Evolutionary conservation across 768 basidiomycete species (phyloP), one percentile per base, ranked within the genome.

Genomic region (Lyophyllum semitale): DNA sequence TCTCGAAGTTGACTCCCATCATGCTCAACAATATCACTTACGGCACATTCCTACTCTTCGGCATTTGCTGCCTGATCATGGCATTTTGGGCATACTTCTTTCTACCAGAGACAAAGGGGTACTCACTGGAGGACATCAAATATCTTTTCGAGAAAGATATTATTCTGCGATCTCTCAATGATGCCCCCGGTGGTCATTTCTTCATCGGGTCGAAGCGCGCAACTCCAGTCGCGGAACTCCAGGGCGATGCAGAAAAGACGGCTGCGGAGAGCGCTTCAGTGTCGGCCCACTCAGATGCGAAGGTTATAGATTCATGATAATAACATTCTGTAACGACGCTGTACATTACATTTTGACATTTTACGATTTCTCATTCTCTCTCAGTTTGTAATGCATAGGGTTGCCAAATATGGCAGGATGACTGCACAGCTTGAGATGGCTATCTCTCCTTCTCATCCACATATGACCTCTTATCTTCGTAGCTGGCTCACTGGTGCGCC

Each of bases 401-500:
- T 38, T 38, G 37, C 37, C 37, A 38, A 38, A 38, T 38, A 38
- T 15, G 4, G 17, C 37, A 38, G 11, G 4, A 38, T 18, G n/a
- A 38, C 37, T 37, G 35, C 37, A 38, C 37, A n/a, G 17, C 37
- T n/a, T n/a, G n/a, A 38, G 37, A 38, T 38, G 9, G 17, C n/a
- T 30, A 40, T 30, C 20, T 27, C 18, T 50, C 40, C 4, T 20
- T 32, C 29, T 20, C n/a, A 22, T 43, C 12, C 25, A 13, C 18
- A 42, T 20, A 85, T 84, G 84, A 68, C 83, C 18, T 83, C 85
- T 9, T 85, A 84, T 66, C 72, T 89, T 51, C 80, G 78, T 33
- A 77, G 75, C 60, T 88, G 85, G 87, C 71, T 87, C 27, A 69
- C 68, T 41, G 72, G 77, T 35, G 66, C 75, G 37, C 63, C 72